A percentile compares a stretch with the other conserved stretches of the same genome.
phyloP scores from a whole-genome alignment of 2,329 filamentous ascomycete species.

The Fusarium camptoceras region DNA sequence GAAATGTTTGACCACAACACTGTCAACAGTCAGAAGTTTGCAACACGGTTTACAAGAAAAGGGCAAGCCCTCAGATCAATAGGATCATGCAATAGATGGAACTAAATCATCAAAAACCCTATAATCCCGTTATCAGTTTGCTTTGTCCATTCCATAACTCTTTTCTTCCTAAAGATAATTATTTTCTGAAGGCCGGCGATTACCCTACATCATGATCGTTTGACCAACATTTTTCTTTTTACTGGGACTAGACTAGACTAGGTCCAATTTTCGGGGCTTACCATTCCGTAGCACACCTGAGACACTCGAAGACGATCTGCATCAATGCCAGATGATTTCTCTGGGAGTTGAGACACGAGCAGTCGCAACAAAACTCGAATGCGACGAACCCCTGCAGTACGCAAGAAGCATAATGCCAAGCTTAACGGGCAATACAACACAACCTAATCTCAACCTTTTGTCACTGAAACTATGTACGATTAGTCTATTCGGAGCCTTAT shows the following conservation, averaged over 20 bases:
- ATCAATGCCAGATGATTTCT: conserved; percentile 21
- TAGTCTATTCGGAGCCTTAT: background rate
- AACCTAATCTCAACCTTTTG: background rate
- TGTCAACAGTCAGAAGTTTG: background rate
- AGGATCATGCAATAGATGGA: fast-evolving
- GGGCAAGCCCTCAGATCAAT: background rate
- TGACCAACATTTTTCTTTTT: background rate
- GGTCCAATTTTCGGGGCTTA: background rate
- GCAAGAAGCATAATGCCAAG: conserved; percentile 30
- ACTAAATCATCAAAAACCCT: fast-evolving
- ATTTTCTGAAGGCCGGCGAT: background rate
- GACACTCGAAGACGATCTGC: conserved; percentile 3
- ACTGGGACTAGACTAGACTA: background rate
- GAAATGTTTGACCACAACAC: fast-evolving
- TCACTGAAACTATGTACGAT: background rate
- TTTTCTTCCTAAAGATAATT: background rate
- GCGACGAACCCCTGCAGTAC: conserved; percentile 19
- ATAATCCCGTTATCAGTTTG: background rate
- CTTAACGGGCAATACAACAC: background rate
- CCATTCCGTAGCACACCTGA: conserved; percentile 20
- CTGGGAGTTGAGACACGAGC: conserved; percentile 6
- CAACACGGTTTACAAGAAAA: background rate
- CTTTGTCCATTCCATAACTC: background rate
- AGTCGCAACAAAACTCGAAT: conserved; percentile 4
- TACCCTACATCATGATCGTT: background rate